Evolutionary conservation across 2,329 filamentous ascomycete species (phyloP), one percentile per base, ranked within the genome.

Genomic region (Lizonia empirigonia): DNA sequence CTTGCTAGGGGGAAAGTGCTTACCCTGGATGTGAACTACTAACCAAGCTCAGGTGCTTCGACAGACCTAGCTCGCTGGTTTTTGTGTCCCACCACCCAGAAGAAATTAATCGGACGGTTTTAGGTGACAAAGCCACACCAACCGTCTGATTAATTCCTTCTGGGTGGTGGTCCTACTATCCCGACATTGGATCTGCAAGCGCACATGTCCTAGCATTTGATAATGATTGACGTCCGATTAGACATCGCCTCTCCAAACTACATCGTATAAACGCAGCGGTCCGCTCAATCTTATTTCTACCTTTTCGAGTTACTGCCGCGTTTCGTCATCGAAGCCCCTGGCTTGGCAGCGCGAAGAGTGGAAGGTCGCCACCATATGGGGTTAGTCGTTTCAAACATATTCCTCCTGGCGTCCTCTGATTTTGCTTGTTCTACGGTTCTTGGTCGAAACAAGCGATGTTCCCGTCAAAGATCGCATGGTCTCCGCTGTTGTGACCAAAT

Each of bases 351-450:
- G 54, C 46, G 61, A 59, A 58, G 53, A 56, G 45, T 53, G 42
- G 42, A 41, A 32, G 10, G 9, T 44, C 24, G 6, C 23, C 27
- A 38, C 35, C 42, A 22, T 16, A 45, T 44, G 24, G 19, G 47
- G 52, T 44, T 62, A 58, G 52, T 40, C 8, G 56, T 58, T 56
- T 59, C 56, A 56, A 60, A 56, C 44, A 51, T 49, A 53, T 54
- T 53, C 44, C 48, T 53, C 24, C 40, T 37, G 50, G 45, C 16
- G 37, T 33, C 24, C 39, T 53, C 27, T 45, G 39, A 57, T 46
- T 24, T 56, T 51, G 46, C 44, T 49, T 56, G 19, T 50, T 22
- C n/a, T 19, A 38, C 29, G 33, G 23, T 47, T 26, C 32, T 40
- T 52, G 18, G 32, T 46, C 41, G 15, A 39, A 32, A 34, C 8